A percentile compares a stretch with the other conserved stretches of the same genome.
These are phyloP conservation scores for Chytriomyces sp. DNA, from an alignment of 192 early-diverging fungal genomes.

Conservation along the genomic window DNA sequence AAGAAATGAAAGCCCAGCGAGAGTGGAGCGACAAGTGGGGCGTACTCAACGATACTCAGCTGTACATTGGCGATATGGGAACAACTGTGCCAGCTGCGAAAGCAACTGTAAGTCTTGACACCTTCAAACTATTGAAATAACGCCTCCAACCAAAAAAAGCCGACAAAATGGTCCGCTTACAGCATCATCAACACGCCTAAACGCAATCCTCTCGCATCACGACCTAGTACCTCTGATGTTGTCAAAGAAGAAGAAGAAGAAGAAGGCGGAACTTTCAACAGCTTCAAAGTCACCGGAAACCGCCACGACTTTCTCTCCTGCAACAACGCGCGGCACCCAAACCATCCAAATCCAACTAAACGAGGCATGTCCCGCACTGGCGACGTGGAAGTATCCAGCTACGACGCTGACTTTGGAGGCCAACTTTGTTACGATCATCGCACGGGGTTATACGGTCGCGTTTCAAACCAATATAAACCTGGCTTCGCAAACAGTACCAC, in stretches of 20 bases:
- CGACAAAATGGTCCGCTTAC: conserved; percentile 38
- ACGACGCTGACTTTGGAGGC: conserved; percentile 3
- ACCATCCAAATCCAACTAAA: background rate
- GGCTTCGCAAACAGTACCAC: background rate
- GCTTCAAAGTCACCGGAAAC: conserved; percentile 25
- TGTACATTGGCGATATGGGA: conserved; percentile 39
- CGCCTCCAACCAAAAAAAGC: conserved; percentile 2
- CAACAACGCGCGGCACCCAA: conserved; percentile 26
- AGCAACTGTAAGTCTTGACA: background rate
- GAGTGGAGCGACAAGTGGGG: conserved; percentile 49
- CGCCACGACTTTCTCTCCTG: conserved; percentile 14
- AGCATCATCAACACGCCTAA: conserved; percentile 27
- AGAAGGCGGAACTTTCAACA: background rate
- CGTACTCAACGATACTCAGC: conserved; percentile 40
- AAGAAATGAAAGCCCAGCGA: conserved; percentile 39
- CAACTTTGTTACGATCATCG: background rate
- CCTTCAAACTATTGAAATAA: background rate
- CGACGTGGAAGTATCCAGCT: background rate
- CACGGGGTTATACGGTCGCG: background rate
- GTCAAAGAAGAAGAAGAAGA: conserved; percentile 26
- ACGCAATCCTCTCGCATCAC: conserved; percentile 60
- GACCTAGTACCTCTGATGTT: conserved; percentile 71
- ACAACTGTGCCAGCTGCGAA: background rate
- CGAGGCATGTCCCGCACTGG: too few species aligned
- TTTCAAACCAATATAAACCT: background rate